Conservation (phyloP, 352 stramenopile species). For the Globisporangium cederbergense region DNA sequence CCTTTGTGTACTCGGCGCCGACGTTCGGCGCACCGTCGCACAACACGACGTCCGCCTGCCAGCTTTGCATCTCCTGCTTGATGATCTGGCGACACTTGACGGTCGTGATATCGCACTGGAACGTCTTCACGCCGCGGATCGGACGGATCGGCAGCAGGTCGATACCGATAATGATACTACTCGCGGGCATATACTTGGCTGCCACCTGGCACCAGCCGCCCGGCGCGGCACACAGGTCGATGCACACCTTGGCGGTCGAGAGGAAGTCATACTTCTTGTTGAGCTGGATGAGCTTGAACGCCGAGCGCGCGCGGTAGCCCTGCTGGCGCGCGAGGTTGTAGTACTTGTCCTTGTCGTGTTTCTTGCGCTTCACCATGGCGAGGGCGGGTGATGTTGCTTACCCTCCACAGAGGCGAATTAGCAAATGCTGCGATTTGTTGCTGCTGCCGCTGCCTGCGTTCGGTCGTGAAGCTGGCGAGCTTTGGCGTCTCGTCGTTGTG, state of each 20-base stretch:
- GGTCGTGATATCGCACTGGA: slow-evolving; percentile 96
- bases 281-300: slow-evolving; percentile 99
- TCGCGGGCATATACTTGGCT: slow-evolving; percentile 89
- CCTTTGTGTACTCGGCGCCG: slow-evolving; percentile 96
- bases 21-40: slow-evolving; percentile 99
- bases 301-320: slow-evolving; percentile 97
- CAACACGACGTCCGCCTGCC: slow-evolving; percentile 96
- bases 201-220: slow-evolving; percentile 97
- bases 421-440: slow-evolving; percentile 9
- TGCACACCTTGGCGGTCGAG: slow-evolving; percentile 93
- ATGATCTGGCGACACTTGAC: slow-evolving; percentile 87
- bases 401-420: slow-evolving; percentile 14
- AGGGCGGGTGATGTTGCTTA: neutral
- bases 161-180: slow-evolving; percentile 97
- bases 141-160: slow-evolving; percentile 98
- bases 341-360: slow-evolving; percentile 99
- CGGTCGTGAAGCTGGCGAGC: no score
- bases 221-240: slow-evolving; percentile 99
- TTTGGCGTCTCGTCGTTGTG: no score
- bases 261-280: slow-evolving; percentile 99
- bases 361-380: slow-evolving; percentile 94
- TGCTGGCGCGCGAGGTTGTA: slow-evolving; percentile 99
- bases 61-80: slow-evolving; percentile 90
- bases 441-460: neutral
- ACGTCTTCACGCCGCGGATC: slow-evolving; percentile 96